These are phyloP conservation scores for Serendipita sp. DNA, from an alignment of 768 basidiomycete genomes.

Conservation along the genomic window DNA sequence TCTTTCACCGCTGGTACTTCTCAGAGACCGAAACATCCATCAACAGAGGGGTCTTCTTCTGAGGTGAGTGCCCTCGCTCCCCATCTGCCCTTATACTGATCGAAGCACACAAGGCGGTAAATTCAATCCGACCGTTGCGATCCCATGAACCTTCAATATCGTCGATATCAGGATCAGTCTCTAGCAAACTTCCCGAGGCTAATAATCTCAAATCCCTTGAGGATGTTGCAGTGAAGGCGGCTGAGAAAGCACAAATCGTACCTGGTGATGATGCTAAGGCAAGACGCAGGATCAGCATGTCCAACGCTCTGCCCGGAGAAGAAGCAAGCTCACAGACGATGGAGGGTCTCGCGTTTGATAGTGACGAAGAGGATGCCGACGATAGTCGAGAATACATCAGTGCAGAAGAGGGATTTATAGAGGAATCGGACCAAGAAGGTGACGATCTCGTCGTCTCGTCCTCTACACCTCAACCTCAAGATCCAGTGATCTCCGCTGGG, in stretches of 20 bases:
- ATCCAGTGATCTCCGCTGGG: background rate
- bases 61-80: too few relatives aligned
- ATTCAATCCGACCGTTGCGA: too few relatives aligned
- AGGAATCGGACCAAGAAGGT: background rate
- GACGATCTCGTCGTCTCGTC: background rate
- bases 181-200: too few relatives aligned
- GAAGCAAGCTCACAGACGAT: background rate
- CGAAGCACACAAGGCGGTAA: too few relatives aligned
- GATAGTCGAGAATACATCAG: slow-evolving; percentile 3
- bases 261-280: background rate
- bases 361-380: background rate
- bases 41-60: too few relatives aligned
- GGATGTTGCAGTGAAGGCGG: background rate
- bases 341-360: background rate
- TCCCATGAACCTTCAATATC: too few relatives aligned
- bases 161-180: too few relatives aligned
- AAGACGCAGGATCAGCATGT: background rate
- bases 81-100: too few relatives aligned
- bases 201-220: background rate
- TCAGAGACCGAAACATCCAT: too few relatives aligned
- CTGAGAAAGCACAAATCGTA: background rate
- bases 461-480: background rate
- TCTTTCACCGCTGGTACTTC: too few relatives aligned
- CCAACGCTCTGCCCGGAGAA: background rate
- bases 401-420: background rate